Base-by-base conservation (phyloP, 2,329 filamentous ascomycete genomes). In the Tolypocladium capitatum region DNA sequence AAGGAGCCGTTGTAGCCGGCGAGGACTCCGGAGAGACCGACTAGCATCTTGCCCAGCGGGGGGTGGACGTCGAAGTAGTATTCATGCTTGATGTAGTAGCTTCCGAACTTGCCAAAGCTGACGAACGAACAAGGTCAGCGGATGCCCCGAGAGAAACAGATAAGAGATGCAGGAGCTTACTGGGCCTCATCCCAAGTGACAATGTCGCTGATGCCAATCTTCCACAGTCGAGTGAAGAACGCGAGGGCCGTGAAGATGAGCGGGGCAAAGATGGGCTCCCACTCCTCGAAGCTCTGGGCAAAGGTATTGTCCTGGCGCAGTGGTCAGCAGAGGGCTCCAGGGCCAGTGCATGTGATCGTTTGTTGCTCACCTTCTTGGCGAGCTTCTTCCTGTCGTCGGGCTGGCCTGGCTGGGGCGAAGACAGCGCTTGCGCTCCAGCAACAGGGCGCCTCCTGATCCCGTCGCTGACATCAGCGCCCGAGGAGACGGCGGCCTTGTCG, bases 1-100 rank as follows among this genome's bases (percentile, higher is more conserved):
- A 98, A 98, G 4, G 91, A 94, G 49, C 92, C 92, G 72, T 98
- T 98, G 75, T 98, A 98, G 55, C 91, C 91, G 56, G 91, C 94
- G 52, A 98, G 76, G 63, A 94, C 94, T 63, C 92, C 92, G 7
- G 92, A 97, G 46, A 98, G 77, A 53, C 92, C 92, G 58, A 98
- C 91, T 48, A 98, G 81, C 81, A 98, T 97, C 75, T 98, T 98
- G 64, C 92, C 92, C 52, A 98, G 81, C 47, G 92, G 92, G 55
- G 92, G 92, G 68, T 94, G 87, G 49, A 94, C 85, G 55, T 70
- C 67, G 60, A 98, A 98, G 77, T 98, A 98, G 75, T 97, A 96
- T 69, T 98, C 92, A 67, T 91, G 87, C 68, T 98, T 96, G 63
- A 98, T 83, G 68, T 98, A 98, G 70, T 98, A 91, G 59, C 91